Evolutionary conservation across 2,329 filamentous ascomycete genomes (phyloP), one percentile per base, ranked within the genome.

Genomic region (Colletotrichum abscissum): DNA sequence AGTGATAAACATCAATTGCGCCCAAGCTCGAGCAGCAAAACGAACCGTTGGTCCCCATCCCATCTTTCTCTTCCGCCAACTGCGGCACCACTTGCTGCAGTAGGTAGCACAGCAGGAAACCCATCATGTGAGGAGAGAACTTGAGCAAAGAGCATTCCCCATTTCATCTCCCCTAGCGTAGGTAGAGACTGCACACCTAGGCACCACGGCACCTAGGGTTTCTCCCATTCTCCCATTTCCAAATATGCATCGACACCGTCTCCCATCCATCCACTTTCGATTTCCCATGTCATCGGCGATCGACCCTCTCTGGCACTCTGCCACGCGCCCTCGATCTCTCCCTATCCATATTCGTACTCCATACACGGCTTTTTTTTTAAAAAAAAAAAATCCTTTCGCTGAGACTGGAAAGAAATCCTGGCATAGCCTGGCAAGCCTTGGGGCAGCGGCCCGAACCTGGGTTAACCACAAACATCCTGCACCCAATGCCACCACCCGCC

Each of bases 1-100:
- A n/a, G 35, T n/a, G 11, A 26, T 30, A 30, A 59, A 14, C 26
- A 52, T 42, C 38, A 28, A 16, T 14, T 26, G 35, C 24, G 3
- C 22, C 62, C 63, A 56, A 57, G 52, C 33, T 57, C 22, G 49
- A 12, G 22, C 54, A 30, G 42, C n/a, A 38, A 35, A 54, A 67
- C 49, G n/a, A 67, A 71, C 63, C 63, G 56, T 57, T 30, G 30
- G 65, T 62, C 30, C 19, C 24, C 38, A 59, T 67, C 55, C 38
- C 55, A 59, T 14, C 26, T 26, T 42, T 42, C 14, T 28, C 28
- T 24, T 7, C 54, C 33, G 5, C 55, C 22, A 16, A 7, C 26
- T 42, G 19, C 6, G 11, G 49, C 54, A n/a, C 16, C 42, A 16
- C 30, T 35, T 22, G n/a, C 22, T 16, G n/a, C 12, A 38, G 30